phyloP scores from a whole-genome alignment of 108 stramenopile genomes.

The Pseudonitzschia pungens region DNA sequence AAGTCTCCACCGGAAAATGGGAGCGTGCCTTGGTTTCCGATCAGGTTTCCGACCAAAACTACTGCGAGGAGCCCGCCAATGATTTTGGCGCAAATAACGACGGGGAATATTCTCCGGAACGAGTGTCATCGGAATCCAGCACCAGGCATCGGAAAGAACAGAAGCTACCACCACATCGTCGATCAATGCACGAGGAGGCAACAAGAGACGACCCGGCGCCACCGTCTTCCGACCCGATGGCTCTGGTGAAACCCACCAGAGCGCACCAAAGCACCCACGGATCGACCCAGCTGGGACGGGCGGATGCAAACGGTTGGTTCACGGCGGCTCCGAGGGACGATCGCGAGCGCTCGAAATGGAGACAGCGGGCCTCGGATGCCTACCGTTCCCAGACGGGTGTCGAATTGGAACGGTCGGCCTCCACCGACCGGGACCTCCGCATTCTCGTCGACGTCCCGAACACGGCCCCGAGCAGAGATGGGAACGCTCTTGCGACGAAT shows the following conservation, averaged over 20 bases:
- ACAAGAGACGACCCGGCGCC: neutral
- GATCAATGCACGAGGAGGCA: neutral
- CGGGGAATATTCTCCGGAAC: no score
- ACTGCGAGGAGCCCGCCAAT: no score
- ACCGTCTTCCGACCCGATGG: neutral
- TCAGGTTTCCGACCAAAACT: no score
- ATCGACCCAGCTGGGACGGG: neutral
- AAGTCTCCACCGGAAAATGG: no score
- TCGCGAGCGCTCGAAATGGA: conserved; percentile 13
- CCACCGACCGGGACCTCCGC: neutral
- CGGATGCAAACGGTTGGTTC: conserved; percentile 31
- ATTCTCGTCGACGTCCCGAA: neutral
- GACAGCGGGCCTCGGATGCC: conserved; percentile 20
- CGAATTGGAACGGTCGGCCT: conserved; percentile 12
- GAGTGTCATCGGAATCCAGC: no score
- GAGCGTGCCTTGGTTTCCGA: no score
- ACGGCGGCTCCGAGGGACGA: conserved; percentile 32
- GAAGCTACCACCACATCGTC: no score
- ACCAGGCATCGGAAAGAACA: no score
- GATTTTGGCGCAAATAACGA: no score
- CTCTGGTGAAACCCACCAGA: neutral
- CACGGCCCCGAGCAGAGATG: neutral
- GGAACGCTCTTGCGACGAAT: neutral
- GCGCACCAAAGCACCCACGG: neutral
- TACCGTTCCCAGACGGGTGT: conserved; percentile 5